phyloP scores from a whole-genome alignment of 1,139 yeast genomes.

The Spathaspora jeffriesii region DNA sequence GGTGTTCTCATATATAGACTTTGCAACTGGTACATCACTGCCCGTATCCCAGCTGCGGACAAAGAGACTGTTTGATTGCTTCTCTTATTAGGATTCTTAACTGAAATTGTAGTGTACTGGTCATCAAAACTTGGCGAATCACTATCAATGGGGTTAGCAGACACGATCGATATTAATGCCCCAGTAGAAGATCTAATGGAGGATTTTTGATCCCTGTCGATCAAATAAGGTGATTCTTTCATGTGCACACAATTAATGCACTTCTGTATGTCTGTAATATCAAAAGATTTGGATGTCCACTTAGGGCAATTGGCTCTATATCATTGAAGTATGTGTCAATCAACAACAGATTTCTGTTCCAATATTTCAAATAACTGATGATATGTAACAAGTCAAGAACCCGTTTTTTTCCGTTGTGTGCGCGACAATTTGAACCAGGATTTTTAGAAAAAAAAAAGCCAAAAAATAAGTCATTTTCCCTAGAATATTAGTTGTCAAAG shows the following conservation, averaged over 20 bases:
- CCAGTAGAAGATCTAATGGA: not conserved
- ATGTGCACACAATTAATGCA: not conserved
- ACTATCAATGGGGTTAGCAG: not conserved
- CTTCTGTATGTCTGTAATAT: not conserved
- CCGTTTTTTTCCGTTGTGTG: not conserved
- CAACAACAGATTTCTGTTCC: not conserved
- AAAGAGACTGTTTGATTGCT: slow-evolving; percentile 41
- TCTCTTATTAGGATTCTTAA: slow-evolving; percentile 10
- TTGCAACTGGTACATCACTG: slow-evolving; percentile 77
- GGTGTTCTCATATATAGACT: slow-evolving; percentile 80
- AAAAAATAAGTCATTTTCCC: not conserved
- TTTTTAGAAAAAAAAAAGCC: too few relatives aligned
- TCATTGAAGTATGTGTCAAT: not conserved
- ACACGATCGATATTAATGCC: not conserved
- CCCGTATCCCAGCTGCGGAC: slow-evolving; percentile 83
- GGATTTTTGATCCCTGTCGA: not conserved
- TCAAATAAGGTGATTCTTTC: not conserved
- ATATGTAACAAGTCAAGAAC: not conserved
- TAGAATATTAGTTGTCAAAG: too few relatives aligned
- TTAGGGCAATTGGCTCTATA: not conserved
- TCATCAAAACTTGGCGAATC: not conserved
- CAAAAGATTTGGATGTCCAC: not conserved
- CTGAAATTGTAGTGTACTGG: not conserved
- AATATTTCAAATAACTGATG: not conserved
- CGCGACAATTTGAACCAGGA: not conserved